Evolutionary conservation across 2,329 filamentous ascomycete genomes (phyloP).

Genomic region (Fusarium ramigenum): DNA sequence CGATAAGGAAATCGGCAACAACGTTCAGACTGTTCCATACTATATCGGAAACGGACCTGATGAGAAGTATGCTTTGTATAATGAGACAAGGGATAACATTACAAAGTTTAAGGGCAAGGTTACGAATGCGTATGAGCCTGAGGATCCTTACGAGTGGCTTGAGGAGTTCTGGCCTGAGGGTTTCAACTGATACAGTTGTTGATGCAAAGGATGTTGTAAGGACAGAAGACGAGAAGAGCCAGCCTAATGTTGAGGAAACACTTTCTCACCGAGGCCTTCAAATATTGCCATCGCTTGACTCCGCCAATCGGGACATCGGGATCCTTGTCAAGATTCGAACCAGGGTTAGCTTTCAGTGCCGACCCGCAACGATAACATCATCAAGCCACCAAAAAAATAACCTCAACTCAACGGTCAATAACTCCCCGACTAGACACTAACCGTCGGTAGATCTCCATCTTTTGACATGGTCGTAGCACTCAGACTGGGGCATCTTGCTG

Average conservation of each 20-base stretch:
- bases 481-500: constrained; percentile 1
- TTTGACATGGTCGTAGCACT: neutral
- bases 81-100: constrained; percentile 41
- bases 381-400: neutral
- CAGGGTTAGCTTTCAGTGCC: neutral
- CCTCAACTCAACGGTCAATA: neutral
- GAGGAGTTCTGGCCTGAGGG: constrained; percentile 58
- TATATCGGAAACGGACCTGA: constrained; percentile 40
- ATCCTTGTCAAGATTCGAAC: neutral
- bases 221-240: neutral
- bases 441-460: neutral
- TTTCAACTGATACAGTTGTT: constrained; percentile 14
- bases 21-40: constrained; percentile 42
- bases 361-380: neutral
- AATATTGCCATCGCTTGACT: neutral
- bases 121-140: constrained; percentile 36
- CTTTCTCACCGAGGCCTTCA: neutral
- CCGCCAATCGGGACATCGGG: neutral
- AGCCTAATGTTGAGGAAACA: neutral
- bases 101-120: constrained; percentile 38
- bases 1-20: constrained; percentile 45
- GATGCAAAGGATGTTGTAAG: neutral
- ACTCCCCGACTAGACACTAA: neutral
- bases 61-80: constrained; percentile 44
- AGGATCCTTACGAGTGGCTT: constrained; percentile 62